Percentiles rank a stretch among this genome's conserved stretches.
Conservation (phyloP, 1,139 yeast species). For the Meyerozyma elateridarum region DNA sequence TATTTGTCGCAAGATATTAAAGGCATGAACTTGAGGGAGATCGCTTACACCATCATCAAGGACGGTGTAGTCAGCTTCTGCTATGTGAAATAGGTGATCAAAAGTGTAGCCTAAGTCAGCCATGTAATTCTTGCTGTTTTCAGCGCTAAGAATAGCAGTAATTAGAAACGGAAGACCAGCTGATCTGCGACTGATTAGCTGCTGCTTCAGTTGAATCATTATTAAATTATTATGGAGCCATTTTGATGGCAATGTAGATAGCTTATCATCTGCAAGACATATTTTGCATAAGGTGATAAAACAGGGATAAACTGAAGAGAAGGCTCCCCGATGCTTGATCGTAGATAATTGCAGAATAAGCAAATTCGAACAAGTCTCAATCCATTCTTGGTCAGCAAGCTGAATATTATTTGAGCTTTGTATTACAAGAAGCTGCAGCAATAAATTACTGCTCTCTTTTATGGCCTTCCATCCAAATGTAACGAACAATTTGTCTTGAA, state of each 20-base stretch:
- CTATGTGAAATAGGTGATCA: constrained; percentile 46
- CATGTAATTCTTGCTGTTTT: constrained; percentile 13
- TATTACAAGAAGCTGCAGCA: not conserved
- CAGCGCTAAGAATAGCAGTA: constrained; percentile 66
- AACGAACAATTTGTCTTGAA: not conserved
- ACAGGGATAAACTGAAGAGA: constrained; percentile 80
- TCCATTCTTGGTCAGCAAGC: constrained; percentile 8
- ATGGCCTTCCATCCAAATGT: constrained; percentile 3
- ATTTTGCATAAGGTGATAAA: constrained; percentile 58
- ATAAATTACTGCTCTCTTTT: not conserved
- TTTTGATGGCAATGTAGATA: constrained; percentile 29
- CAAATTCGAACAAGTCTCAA: constrained; percentile 28
- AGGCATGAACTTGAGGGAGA: constrained; percentile 89
- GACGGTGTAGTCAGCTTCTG: constrained; percentile 43
- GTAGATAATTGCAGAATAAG: constrained; percentile 63
- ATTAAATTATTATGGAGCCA: constrained; percentile 58
- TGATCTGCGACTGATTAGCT: constrained; percentile 78
- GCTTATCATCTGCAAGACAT: constrained; percentile 31
- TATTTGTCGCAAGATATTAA: constrained; percentile 74
- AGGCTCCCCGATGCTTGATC: constrained; percentile 87
- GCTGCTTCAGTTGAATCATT: constrained; percentile 53
- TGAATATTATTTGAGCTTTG: constrained; percentile 4
- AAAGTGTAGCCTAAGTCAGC: constrained; percentile 36
- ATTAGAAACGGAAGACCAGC: constrained; percentile 85
- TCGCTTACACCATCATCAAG: constrained; percentile 55